These are phyloP conservation scores for Syzygium syzygioides DNA, from an alignment of 441 rosid genomes.

Conservation along the genomic window DNA sequence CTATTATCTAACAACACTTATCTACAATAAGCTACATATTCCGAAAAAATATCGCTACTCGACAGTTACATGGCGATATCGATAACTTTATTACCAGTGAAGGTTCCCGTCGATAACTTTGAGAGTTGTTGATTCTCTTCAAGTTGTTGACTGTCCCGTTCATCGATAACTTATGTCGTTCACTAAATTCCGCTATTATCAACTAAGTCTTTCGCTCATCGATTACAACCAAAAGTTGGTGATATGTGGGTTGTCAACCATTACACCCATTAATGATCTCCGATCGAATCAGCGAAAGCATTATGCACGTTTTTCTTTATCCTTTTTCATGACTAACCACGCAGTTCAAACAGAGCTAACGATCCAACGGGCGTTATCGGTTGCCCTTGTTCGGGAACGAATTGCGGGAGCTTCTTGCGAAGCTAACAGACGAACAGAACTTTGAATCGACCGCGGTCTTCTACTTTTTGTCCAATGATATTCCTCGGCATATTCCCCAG, in stretches of 20 bases:
- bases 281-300: background rate
- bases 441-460: background rate
- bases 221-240: background rate
- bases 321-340: background rate
- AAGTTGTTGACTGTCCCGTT: background rate
- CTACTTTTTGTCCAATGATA: background rate
- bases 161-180: rapidly evolving
- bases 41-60: background rate
- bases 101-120: too few relatives aligned
- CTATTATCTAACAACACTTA: too few relatives aligned
- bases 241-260: background rate
- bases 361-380: background rate
- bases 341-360: background rate
- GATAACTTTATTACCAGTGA: too few relatives aligned
- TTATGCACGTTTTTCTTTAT: too few relatives aligned
- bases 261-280: background rate
- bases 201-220: background rate
- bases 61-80: background rate
- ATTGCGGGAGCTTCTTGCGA: background rate
- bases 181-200: background rate
- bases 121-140: background rate
- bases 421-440: background rate
- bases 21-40: too few relatives aligned
- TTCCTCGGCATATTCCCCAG: background rate
- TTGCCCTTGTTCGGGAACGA: too few relatives aligned